Conservation (phyloP, 371 early-diverging fungal genomes). For the Blakeslea trispora region DNA sequence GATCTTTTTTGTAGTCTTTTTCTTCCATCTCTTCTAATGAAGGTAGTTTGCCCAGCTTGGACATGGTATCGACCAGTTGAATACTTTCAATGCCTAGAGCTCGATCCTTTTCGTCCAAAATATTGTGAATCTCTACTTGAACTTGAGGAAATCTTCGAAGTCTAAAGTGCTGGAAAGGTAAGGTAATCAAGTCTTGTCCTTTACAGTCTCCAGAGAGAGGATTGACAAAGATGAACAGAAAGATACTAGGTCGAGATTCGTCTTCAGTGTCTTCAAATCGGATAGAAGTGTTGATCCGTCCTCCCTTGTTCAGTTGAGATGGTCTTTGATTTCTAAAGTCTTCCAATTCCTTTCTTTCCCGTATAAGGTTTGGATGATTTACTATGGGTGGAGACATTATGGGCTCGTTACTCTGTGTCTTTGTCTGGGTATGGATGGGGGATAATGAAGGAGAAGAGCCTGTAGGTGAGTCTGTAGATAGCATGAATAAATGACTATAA, state of each 20-base stretch:
- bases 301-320: neutral
- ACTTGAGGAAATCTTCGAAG: slow-evolving; percentile 56
- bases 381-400: neutral
- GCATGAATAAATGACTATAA: no score
- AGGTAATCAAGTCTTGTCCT: slow-evolving; percentile 51
- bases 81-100: slow-evolving; percentile 42
- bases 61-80: slow-evolving; percentile 32
- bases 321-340: slow-evolving; percentile 4
- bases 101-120: slow-evolving; percentile 51
- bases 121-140: slow-evolving; percentile 64
- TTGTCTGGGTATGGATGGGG: no score
- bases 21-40: slow-evolving; percentile 5
- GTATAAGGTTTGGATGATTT: slow-evolving; percentile 1
- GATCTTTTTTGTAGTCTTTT: neutral
- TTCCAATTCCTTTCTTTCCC: slow-evolving; percentile 1
- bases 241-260: slow-evolving; percentile 48
- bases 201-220: slow-evolving; percentile 63
- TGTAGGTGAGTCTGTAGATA: no score
- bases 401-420: no score
- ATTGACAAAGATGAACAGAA: slow-evolving; percentile 66
- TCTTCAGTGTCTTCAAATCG: slow-evolving; percentile 15
- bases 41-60: slow-evolving; percentile 25
- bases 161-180: slow-evolving; percentile 60
- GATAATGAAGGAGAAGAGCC: no score
- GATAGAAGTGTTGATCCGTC: slow-evolving; percentile 22